A percentile compares a stretch with the other conserved stretches of the same genome.
phyloP scores from a whole-genome alignment of 2,329 filamentous ascomycete genomes.

The Diaporthe aspalathi region DNA sequence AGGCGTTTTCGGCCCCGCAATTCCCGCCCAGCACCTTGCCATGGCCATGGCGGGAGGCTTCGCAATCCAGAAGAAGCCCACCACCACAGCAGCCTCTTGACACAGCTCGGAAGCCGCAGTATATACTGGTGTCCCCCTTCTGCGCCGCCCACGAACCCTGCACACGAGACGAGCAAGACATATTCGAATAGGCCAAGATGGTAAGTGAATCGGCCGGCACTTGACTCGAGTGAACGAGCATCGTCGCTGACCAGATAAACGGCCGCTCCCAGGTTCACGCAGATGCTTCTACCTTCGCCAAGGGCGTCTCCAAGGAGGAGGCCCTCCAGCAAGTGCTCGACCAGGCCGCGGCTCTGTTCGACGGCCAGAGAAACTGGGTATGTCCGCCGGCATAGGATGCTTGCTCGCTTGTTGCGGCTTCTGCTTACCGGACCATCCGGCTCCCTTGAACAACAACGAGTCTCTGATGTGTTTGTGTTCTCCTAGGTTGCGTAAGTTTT shows the following conservation, averaged over 20 bases:
- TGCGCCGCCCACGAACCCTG: background rate
- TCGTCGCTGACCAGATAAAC: background rate
- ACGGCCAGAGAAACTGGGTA: constrained; percentile 85
- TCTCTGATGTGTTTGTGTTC: background rate
- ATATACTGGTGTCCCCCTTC: background rate
- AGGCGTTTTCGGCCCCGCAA: constrained; percentile 22
- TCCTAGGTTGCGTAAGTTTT: constrained; percentile 1
- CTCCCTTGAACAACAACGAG: background rate
- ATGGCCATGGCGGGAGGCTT: background rate
- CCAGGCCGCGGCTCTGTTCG: constrained; percentile 76
- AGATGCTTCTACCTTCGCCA: constrained; percentile 79
- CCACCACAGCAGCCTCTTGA: constrained; percentile 5
- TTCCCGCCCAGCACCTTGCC: constrained; percentile 8
- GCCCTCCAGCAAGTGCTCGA: constrained; percentile 80
- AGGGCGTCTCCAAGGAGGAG: constrained; percentile 75
- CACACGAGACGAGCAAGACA: background rate
- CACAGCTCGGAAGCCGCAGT: background rate
- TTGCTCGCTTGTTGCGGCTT: background rate
- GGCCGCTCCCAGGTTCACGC: constrained; percentile 72
- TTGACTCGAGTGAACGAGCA: background rate
- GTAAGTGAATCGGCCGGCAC: background rate
- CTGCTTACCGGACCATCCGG: background rate
- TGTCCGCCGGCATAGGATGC: constrained; percentile 40
- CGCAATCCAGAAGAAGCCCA: background rate
- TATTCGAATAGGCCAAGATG: background rate